Evolutionary conservation across 345 rosid genomes (phyloP).

Genomic region (Zanthoxylum bungeanum): DNA sequence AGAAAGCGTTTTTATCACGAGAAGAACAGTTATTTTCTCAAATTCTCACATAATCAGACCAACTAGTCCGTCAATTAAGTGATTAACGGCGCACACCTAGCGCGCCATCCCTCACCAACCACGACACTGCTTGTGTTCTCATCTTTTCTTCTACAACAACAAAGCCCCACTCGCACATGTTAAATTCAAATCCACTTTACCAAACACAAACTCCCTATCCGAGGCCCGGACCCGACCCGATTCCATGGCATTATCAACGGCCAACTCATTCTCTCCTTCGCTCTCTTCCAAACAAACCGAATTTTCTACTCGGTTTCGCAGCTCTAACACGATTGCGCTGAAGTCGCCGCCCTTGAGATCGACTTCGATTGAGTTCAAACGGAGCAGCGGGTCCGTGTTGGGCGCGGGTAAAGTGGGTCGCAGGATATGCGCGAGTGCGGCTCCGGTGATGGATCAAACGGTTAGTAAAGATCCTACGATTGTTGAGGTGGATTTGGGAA

Average conservation of each 20-base stretch:
- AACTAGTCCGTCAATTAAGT: not conserved
- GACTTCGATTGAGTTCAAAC: slow-evolving; percentile 22
- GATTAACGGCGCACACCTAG: slow-evolving; percentile 6
- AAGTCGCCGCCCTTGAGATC: slow-evolving; percentile 18
- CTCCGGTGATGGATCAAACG: slow-evolving; percentile 63
- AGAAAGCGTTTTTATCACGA: not conserved
- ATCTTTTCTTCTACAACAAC: slow-evolving; percentile 13
- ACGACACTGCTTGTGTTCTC: slow-evolving; percentile 9
- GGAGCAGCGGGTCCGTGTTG: slow-evolving; percentile 22
- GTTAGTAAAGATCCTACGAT: slow-evolving; percentile 43
- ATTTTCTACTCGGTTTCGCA: slow-evolving; percentile 22
- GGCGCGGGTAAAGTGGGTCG: not conserved
- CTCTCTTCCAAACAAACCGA: slow-evolving; percentile 33
- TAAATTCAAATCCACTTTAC: slow-evolving; percentile 15
- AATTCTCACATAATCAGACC: not conserved
- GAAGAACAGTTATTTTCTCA: not conserved
- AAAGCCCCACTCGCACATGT: not conserved
- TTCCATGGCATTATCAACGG: slow-evolving; percentile 49
- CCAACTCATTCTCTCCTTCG: slow-evolving; percentile 48
- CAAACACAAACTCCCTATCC: slow-evolving; percentile 8
- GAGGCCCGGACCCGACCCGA: not conserved
- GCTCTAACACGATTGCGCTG: slow-evolving; percentile 28
- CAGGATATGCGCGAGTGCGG: slow-evolving; percentile 18
- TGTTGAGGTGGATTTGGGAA: slow-evolving; percentile 87
- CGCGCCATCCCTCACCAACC: slow-evolving; percentile 25